A percentile compares a stretch with the other conserved stretches of the same genome.
These are phyloP conservation scores for Aspergillus homomorphus DNA, from an alignment of 495 filamentous ascomycete genomes.

Conservation along the genomic window DNA sequence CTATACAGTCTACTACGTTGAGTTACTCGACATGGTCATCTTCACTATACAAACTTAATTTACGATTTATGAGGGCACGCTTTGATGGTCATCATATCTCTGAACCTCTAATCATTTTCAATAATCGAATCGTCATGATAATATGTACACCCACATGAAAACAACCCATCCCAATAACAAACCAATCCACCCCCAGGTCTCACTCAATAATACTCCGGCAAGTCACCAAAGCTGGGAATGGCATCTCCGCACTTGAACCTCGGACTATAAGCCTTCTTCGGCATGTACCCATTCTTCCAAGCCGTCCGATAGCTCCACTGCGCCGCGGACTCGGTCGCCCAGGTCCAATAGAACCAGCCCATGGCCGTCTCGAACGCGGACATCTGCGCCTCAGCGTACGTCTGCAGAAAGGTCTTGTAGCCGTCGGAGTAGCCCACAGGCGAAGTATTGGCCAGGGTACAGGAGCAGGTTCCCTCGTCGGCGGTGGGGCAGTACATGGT, in stretches of 20 bases:
- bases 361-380: slow-evolving; percentile 80
- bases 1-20: no score
- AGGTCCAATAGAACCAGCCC: slow-evolving; percentile 99
- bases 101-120: no score
- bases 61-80: no score
- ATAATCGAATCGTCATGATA: no score
- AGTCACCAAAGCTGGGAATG: slow-evolving; percentile 66
- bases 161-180: no score
- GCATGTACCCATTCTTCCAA: slow-evolving; percentile 78
- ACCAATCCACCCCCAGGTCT: no score
- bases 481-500: slow-evolving; percentile 68
- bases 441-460: slow-evolving; percentile 71
- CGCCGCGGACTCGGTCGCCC: slow-evolving; percentile 70
- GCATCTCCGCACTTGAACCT: slow-evolving; percentile 68
- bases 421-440: slow-evolving; percentile 59
- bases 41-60: no score
- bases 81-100: no score
- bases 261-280: slow-evolving; percentile 70
- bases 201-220: slow-evolving; percentile 50
- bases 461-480: slow-evolving; percentile 60
- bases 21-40: no score
- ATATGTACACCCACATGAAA: no score
- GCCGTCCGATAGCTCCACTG: slow-evolving; percentile 96
- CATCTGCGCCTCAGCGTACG: slow-evolving; percentile 97
- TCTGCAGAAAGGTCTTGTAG: slow-evolving; percentile 84